Evolutionary conservation across 345 rosid genomes (phyloP).

Genomic region (Kernera saxatilis): DNA sequence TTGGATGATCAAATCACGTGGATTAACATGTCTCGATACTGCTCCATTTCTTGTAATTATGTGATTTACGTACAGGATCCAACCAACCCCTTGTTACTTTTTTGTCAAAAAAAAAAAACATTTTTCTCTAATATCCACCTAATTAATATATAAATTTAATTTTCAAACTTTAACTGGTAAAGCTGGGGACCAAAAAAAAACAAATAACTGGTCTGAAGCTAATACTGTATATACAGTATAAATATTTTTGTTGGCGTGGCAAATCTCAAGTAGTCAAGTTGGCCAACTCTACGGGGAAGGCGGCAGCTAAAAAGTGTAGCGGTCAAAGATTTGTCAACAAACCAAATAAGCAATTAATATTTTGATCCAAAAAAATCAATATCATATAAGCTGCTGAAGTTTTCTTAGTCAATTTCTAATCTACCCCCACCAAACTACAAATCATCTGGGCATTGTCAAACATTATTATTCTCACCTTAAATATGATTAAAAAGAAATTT

Average conservation of each 20-base stretch:
- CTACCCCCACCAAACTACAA: conserved; percentile 27
- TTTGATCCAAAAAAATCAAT: not conserved
- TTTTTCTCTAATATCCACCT: not conserved
- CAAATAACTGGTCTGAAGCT: no score
- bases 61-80: no score
- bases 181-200: no score
- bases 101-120: no score
- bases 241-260: not conserved
- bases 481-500: not conserved
- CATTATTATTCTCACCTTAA: not conserved
- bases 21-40: not conserved
- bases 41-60: no score
- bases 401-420: not conserved
- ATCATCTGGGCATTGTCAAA: not conserved
- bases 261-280: not conserved
- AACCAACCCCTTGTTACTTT: no score
- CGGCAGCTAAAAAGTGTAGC: not conserved
- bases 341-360: not conserved
- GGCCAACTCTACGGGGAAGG: conserved; percentile 9
- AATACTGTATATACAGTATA: no score
- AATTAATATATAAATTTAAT: no score
- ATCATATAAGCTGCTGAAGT: not conserved
- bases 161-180: no score
- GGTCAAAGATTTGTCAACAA: conserved; percentile 19
- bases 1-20: not conserved